A percentile compares a stretch with the other conserved stretches of the same genome.
phyloP scores from a whole-genome alignment of 2,329 filamentous ascomycete species.

The Colletotrichum acutatum region DNA sequence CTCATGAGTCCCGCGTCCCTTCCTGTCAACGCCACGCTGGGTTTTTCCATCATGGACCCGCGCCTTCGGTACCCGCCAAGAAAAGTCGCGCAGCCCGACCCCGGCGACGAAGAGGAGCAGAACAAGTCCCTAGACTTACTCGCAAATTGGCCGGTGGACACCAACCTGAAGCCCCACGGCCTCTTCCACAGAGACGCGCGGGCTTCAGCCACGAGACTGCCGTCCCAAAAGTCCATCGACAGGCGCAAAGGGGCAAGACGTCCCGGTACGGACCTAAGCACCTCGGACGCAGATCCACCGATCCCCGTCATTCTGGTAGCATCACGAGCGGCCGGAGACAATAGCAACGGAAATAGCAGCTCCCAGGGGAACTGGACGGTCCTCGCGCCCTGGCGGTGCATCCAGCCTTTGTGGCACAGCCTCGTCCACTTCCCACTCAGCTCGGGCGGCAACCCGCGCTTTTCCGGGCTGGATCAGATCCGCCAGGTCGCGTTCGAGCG shows the following conservation, averaged over 20 bases:
- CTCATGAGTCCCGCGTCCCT: conserved; percentile 77
- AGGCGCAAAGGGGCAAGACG: conserved; percentile 73
- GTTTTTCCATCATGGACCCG: conserved; percentile 82
- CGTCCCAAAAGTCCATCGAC: conserved; percentile 85
- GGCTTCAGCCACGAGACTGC: conserved; percentile 70
- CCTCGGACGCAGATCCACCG: conserved; percentile 71
- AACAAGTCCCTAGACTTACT: conserved; percentile 67
- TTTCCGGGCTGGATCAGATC: conserved; percentile 84
- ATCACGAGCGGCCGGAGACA: conserved; percentile 56
- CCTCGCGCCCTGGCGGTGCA: conserved; percentile 90
- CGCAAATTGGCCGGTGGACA: conserved; percentile 75
- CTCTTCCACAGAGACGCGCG: conserved; percentile 78
- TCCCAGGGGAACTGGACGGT: conserved; percentile 82
- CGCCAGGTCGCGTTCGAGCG: conserved; percentile 86
- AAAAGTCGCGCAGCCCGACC: conserved; percentile 54
- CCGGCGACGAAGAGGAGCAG: conserved; percentile 49
- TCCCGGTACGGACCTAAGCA: conserved; percentile 71
- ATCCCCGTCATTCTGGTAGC: conserved; percentile 82
- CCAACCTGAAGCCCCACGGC: conserved; percentile 54
- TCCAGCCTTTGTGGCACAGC: conserved; percentile 85
- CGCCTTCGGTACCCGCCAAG: conserved; percentile 81
- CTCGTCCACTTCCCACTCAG: conserved; percentile 85
- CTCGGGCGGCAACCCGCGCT: conserved; percentile 81
- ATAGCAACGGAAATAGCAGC: conserved; percentile 46
- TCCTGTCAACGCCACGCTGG: conserved; percentile 75